These are phyloP conservation scores for Backusella australiensis DNA, from an alignment of 192 early-diverging fungal genomes.

Conservation along the genomic window DNA sequence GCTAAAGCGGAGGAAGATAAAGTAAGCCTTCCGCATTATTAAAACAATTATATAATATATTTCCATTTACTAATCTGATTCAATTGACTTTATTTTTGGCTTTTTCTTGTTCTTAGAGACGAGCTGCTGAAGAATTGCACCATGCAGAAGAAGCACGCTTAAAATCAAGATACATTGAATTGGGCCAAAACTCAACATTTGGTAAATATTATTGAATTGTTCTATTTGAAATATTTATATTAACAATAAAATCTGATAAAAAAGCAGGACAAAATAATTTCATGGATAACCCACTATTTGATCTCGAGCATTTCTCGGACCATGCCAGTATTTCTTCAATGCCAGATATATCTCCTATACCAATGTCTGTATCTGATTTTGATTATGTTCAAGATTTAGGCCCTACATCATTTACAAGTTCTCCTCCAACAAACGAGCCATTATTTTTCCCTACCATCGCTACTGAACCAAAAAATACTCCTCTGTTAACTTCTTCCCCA, in stretches of 20 bases:
- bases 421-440: neutral
- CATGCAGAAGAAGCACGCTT: conserved; percentile 13
- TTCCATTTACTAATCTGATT: neutral
- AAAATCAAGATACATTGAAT: conserved; percentile 7
- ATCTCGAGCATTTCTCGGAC: conserved; percentile 1
- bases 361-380: neutral
- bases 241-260: neutral
- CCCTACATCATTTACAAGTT: neutral
- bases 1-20: conserved; percentile 17
- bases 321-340: neutral
- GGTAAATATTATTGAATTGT: neutral
- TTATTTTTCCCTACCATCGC: neutral
- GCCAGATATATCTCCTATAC: neutral
- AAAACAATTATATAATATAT: neutral
- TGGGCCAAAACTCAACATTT: neutral
- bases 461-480: neutral
- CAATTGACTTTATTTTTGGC: neutral
- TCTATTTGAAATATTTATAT: neutral
- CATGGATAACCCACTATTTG: conserved; percentile 2
- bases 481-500: neutral
- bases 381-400: neutral
- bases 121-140: conserved; percentile 4
- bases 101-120: neutral
- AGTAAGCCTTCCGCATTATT: neutral
- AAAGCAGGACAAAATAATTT: neutral